A percentile compares a stretch with the other conserved stretches of the same genome.
Evolutionary conservation across 176 grass and related monocot species (phyloP).

Genomic region (Triticum turgidum): DNA sequence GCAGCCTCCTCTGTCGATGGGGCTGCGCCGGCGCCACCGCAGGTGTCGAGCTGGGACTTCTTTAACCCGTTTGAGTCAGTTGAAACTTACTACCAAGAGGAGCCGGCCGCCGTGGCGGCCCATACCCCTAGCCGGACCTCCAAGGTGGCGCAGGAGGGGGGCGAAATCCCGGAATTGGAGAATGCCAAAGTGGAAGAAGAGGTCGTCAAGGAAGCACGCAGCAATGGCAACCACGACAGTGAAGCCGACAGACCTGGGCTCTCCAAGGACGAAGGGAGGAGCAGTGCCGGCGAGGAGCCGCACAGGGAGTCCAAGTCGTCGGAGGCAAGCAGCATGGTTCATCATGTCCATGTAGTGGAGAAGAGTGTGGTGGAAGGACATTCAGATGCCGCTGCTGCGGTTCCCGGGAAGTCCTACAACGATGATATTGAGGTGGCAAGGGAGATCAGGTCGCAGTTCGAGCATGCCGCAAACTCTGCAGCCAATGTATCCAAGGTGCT

Average conservation of each 20-base stretch:
- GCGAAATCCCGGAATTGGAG: slow-evolving; percentile 53
- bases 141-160: slow-evolving; percentile 41
- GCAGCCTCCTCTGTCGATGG: slow-evolving; percentile 18
- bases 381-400: neutral
- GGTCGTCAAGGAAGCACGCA: slow-evolving; percentile 37
- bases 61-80: slow-evolving; percentile 64
- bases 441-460: slow-evolving; percentile 68
- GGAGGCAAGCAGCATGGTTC: slow-evolving; percentile 18
- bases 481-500: slow-evolving; percentile 52
- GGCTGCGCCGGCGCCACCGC: slow-evolving; percentile 47
- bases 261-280: slow-evolving; percentile 30
- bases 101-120: neutral
- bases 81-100: slow-evolving; percentile 43
- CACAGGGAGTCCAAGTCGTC: slow-evolving; percentile 34
- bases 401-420: slow-evolving; percentile 28
- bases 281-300: slow-evolving; percentile 9
- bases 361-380: slow-evolving; percentile 40
- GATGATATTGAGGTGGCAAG: slow-evolving; percentile 43
- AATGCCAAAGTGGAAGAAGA: slow-evolving; percentile 33
- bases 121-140: slow-evolving; percentile 30
- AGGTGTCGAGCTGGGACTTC: slow-evolving; percentile 64
- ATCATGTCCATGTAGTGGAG: slow-evolving; percentile 51
- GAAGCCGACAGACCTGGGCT: neutral
- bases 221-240: slow-evolving; percentile 1
- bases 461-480: slow-evolving; percentile 53